Evolutionary conservation across 2,329 filamentous ascomycete genomes (phyloP), one percentile per base, ranked within the genome.

Genomic region (Apiospora arundinis): DNA sequence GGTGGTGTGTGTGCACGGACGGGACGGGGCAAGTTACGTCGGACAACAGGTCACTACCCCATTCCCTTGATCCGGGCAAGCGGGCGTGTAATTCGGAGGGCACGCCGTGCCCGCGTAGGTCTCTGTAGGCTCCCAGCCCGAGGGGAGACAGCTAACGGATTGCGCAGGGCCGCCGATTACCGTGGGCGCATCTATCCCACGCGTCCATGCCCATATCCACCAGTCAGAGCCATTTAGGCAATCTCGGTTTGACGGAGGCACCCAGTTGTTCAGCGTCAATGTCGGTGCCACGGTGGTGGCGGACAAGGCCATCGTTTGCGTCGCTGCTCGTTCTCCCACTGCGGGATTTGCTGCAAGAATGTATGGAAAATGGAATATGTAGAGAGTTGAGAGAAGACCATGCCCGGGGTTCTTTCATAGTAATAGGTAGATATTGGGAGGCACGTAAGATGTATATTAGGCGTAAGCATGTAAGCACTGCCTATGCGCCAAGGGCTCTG

Each of bases 91-190:
- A 16, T 72, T 65, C 9, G 72, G 45, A 25, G 76, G 76, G 44
- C 76, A 78, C 18, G 49, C 74, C 2, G 74, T 70, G 12, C 72
- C 76, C 2, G 28, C 73, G 37, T 76, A 77, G 14, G 73, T 74
- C 25, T 68, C 16, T 2, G 72, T 73, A 0, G 74, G 32, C 42
- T 68, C 46, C 74, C 75, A 76, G 12, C 72, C 66, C 32, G 76
- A 67, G 2, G 76, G 70, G 52, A 78, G 72, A 67, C 76, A 78
- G 18, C 73, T 60, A 16, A 71, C 68, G 21, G 69, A 76, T 65
- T 78, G 76, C 14, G 76, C 73, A n/a, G 76, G 75, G 2, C 76
- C 76, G 9, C 76, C 75, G 12, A 77, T 67, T 2, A 76, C 76
- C 3, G 76, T 78, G 8, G 32, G 32, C 6, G 3, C 32, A 3